Base-by-base conservation (phyloP, 352 stramenopile species). In the Phytophthora citrophthora region DNA sequence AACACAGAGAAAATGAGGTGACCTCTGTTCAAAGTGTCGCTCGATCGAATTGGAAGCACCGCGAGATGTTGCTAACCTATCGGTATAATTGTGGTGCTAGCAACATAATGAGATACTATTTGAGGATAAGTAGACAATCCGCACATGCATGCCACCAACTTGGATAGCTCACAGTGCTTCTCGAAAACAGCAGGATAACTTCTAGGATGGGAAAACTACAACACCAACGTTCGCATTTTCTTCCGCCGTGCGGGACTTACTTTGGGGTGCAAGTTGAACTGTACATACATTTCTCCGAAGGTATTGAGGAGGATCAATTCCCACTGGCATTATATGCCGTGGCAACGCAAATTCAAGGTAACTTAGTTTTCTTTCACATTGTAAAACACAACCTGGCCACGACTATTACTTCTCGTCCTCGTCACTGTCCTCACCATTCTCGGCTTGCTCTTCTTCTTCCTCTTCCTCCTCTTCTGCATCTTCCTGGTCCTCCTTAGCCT, bases 161-260 rank as follows among this genome's bases (percentile, higher is more conserved):
- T 50, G 10, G 9, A 57, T 8, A 32, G 5, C 23, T 27, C 38
- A 32, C 13, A 0, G 36, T 29, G 24, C 55, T 57, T 26, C 56
- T 54, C 0, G 24, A 61, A 67, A 67, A 61, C 59, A 67, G 59
- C 51, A 46, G 59, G 59, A 67, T 66, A 55, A 20, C 13, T 20
- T 15, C 2, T n/a, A 5, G 13, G 59, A 67, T 67, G 59, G 59
- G 59, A 61, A 61, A 27, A 13, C 24, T 56, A 23, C 11, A 46
- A 46, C 26, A 52, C 20, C 20, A 39, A 39, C 32, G 32, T 39
- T 39, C 18, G 6, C 10, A 31, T 32, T 23, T 56, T 36, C 34
- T 13, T 29, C 20, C 36, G 12, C 36, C 12, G 36, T 7, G 10
- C 4, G 20, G 8, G 8, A 13, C 20, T 20, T 6, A 44, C 32